These are phyloP conservation scores for Aristolochia contorta DNA, from an alignment of 164 flowering plant genomes.

Conservation along the genomic window DNA sequence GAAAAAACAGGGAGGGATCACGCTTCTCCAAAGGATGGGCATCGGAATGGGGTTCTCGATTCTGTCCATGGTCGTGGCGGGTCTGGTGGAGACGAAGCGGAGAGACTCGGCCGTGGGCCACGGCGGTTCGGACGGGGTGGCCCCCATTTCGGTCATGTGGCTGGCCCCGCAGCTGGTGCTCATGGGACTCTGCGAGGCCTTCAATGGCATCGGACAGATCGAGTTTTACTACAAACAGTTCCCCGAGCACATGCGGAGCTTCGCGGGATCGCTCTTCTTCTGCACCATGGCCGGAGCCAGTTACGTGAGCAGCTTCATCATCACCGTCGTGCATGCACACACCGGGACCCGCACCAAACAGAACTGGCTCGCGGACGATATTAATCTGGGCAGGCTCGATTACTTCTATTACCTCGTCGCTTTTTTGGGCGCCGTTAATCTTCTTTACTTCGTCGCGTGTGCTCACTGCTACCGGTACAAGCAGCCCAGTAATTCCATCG, in stretches of 20 bases:
- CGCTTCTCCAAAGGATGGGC: slow-evolving; percentile 63
- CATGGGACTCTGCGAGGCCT: slow-evolving; percentile 67
- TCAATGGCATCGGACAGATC: slow-evolving; percentile 55
- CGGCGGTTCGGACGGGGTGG: not conserved
- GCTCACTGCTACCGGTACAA: slow-evolving; percentile 42
- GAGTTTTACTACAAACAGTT: slow-evolving; percentile 71
- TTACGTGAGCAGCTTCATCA: slow-evolving; percentile 44
- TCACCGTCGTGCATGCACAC: slow-evolving; percentile 34
- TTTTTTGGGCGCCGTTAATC: slow-evolving; percentile 21
- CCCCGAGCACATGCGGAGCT: slow-evolving; percentile 69
- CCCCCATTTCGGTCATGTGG: slow-evolving; percentile 31
- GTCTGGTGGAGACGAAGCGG: slow-evolving; percentile 22
- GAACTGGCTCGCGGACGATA: slow-evolving; percentile 40
- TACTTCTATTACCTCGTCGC: slow-evolving; percentile 36
- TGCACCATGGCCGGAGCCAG: slow-evolving; percentile 41
- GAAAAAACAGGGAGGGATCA: slow-evolving; percentile 39
- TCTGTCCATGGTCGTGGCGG: slow-evolving; percentile 26
- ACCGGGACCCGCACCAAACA: slow-evolving; percentile 19
- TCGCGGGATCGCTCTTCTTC: slow-evolving; percentile 46
- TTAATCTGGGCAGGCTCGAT: slow-evolving; percentile 38
- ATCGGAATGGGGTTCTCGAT: slow-evolving; percentile 36
- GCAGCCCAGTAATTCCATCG: slow-evolving; percentile 14
- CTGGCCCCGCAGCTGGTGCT: slow-evolving; percentile 62
- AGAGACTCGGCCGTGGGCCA: slow-evolving; percentile 11
- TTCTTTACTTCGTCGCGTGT: slow-evolving; percentile 26